Evolutionary conservation across 2,329 filamentous ascomycete genomes (phyloP).

Genomic region (Beauveria brongniartii): DNA sequence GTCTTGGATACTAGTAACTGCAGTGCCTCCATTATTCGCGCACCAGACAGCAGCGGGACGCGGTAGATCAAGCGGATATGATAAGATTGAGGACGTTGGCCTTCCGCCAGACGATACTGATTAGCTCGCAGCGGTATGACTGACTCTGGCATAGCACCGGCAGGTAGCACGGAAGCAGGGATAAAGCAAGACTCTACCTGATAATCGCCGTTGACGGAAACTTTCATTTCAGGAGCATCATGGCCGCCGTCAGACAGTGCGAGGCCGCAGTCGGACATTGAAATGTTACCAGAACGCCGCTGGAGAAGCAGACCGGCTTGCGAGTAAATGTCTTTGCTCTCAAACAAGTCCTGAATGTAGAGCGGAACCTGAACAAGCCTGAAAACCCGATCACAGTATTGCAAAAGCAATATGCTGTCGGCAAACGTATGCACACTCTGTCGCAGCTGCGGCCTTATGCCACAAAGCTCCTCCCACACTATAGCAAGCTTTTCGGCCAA

Average conservation of each 20-base stretch:
- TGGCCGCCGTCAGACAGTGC: not conserved
- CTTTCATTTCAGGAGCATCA: not conserved
- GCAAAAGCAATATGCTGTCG: slow-evolving; percentile 30
- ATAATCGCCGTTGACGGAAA: not conserved
- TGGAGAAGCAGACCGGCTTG: not conserved
- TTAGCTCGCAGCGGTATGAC: slow-evolving; percentile 21
- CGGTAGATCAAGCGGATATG: slow-evolving; percentile 26
- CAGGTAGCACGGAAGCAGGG: not conserved
- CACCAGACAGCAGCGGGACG: slow-evolving; percentile 9
- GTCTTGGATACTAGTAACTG: slow-evolving; percentile 15
- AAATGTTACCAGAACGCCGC: not conserved
- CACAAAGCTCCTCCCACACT: slow-evolving; percentile 25
- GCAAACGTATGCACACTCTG: slow-evolving; percentile 23
- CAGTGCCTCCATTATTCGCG: not conserved
- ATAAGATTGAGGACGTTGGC: slow-evolving; percentile 27
- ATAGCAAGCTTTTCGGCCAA: slow-evolving; percentile 13
- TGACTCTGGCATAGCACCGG: not conserved
- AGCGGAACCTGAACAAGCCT: slow-evolving; percentile 20
- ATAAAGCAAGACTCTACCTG: not conserved
- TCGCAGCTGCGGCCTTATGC: slow-evolving; percentile 17
- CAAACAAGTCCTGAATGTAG: slow-evolving; percentile 27
- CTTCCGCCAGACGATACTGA: slow-evolving; percentile 23
- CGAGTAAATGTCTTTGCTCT: slow-evolving; percentile 11
- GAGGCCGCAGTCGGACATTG: too few species aligned
- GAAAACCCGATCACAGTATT: slow-evolving; percentile 27